phyloP scores from a whole-genome alignment of 352 stramenopile species.

The Phytophthora vignae region DNA sequence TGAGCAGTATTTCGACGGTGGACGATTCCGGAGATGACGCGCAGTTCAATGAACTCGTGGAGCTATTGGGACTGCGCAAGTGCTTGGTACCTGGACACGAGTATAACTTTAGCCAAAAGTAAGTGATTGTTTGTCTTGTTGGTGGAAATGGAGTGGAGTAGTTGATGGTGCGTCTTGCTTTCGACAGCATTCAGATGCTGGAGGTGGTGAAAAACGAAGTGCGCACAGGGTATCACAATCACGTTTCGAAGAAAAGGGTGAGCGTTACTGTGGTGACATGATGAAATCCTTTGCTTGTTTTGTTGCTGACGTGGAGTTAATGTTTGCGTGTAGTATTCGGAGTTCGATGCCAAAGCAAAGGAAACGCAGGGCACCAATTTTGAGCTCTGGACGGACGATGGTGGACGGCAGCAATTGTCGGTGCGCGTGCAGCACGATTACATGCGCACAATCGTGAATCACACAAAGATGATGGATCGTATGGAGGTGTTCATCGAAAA shows the following conservation, averaged over 20 bases:
- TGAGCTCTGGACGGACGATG: slow-evolving; percentile 40
- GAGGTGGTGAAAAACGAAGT: slow-evolving; percentile 77
- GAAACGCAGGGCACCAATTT: slow-evolving; percentile 66
- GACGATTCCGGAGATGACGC: slow-evolving; percentile 26
- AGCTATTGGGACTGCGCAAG: slow-evolving; percentile 52
- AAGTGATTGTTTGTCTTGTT: background rate
- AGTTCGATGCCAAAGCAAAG: slow-evolving; percentile 52
- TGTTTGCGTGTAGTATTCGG: slow-evolving; percentile 49
- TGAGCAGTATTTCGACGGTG: slow-evolving; percentile 39
- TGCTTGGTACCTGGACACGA: slow-evolving; percentile 51
- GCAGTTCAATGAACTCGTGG: slow-evolving; percentile 37
- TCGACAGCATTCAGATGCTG: slow-evolving; percentile 56
- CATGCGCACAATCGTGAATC: slow-evolving; percentile 42
- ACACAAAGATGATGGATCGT: slow-evolving; percentile 46
- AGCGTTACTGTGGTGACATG: background rate
- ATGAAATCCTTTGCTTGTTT: background rate
- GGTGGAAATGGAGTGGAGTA: background rate
- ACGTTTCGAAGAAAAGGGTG: slow-evolving; percentile 57
- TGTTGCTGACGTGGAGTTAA: background rate
- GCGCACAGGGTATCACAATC: slow-evolving; percentile 59
- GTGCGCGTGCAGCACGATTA: slow-evolving; percentile 59
- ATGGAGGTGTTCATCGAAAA: slow-evolving; percentile 60
- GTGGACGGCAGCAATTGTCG: slow-evolving; percentile 37
- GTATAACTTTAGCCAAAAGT: slow-evolving; percentile 52
- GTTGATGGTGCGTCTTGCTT: slow-evolving; percentile 10